A percentile compares a stretch with the other conserved stretches of the same genome.
Evolutionary conservation across 441 rosid species (phyloP).

Genomic region (Gossypium lobatum): DNA sequence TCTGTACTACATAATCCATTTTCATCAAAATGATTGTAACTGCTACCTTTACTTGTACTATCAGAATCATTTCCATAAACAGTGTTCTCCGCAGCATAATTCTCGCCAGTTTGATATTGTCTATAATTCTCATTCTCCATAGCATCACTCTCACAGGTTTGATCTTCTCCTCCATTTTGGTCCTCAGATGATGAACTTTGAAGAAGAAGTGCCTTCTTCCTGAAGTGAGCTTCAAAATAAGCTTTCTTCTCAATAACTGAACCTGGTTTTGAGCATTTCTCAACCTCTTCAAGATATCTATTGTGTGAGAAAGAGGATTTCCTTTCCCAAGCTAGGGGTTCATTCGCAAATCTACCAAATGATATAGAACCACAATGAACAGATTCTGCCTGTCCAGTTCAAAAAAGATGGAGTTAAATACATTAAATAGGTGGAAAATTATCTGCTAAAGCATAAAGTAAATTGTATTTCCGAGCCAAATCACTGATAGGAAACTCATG

Average conservation of each 20-base stretch:
- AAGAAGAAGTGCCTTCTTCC: slow-evolving; percentile 47
- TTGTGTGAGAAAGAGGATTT: slow-evolving; percentile 79
- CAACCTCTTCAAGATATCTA: slow-evolving; percentile 85
- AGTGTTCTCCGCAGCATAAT: slow-evolving; percentile 13
- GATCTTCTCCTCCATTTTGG: slow-evolving; percentile 26
- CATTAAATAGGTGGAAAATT: not conserved
- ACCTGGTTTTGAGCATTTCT: slow-evolving; percentile 77
- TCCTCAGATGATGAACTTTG: slow-evolving; percentile 40
- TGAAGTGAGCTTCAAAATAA: slow-evolving; percentile 77
- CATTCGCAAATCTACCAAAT: slow-evolving; percentile 82
- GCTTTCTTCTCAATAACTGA: slow-evolving; percentile 72
- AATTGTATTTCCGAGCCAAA: not conserved
- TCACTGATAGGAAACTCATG: not conserved
- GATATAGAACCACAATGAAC: slow-evolving; percentile 79
- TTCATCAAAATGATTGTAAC: slow-evolving; percentile 23
- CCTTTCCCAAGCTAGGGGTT: slow-evolving; percentile 71
- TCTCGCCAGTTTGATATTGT: slow-evolving; percentile 21
- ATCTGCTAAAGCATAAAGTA: not conserved
- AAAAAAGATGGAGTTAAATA: slow-evolving; percentile 1
- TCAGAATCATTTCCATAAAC: slow-evolving; percentile 27
- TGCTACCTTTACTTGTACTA: slow-evolving; percentile 19
- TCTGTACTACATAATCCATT: slow-evolving; percentile 18
- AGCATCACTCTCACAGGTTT: slow-evolving; percentile 22
- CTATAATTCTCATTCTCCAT: slow-evolving; percentile 21
- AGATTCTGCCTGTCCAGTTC: slow-evolving; percentile 45